These are phyloP conservation scores for Yarrowia galli DNA, from an alignment of 1,139 yeast genomes.

Conservation along the genomic window DNA sequence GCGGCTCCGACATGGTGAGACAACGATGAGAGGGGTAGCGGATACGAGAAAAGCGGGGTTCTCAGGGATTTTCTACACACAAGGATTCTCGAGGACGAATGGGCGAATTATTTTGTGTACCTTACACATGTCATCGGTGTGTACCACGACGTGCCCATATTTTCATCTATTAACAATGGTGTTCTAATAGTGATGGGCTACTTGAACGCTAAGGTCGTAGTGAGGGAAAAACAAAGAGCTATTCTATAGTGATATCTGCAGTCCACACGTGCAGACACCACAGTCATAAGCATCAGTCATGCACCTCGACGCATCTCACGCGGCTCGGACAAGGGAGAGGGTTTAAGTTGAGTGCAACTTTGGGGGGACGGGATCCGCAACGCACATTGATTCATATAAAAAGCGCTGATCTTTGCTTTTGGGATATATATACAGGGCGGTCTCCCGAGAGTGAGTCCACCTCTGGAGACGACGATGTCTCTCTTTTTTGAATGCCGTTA, in stretches of 20 bases:
- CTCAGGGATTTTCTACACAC: neutral
- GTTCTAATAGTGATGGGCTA: neutral
- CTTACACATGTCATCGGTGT: neutral
- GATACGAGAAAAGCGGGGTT: constrained; percentile 5
- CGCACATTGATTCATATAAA: neutral
- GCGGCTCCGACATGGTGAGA: constrained; percentile 21
- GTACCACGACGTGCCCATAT: neutral
- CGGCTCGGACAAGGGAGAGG: neutral
- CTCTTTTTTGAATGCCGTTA: neutral
- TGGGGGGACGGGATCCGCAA: neutral
- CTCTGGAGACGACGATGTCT: neutral
- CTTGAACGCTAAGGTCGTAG: constrained; percentile 1
- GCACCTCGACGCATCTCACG: constrained; percentile 1
- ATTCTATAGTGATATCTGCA: constrained; percentile 11
- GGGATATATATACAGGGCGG: neutral
- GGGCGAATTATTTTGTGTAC: neutral
- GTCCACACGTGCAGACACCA: constrained; percentile 18
- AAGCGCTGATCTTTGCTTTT: neutral
- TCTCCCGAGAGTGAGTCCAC: neutral
- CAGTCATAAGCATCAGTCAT: neutral
- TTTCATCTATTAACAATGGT: neutral
- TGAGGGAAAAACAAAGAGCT: constrained; percentile 23
- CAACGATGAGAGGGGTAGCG: constrained; percentile 21
- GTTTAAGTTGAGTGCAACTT: constrained; percentile 13
- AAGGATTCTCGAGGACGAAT: neutral